These are phyloP conservation scores for Hevea brasiliensis DNA, from an alignment of 345 rosid species.

Conservation along the genomic window DNA sequence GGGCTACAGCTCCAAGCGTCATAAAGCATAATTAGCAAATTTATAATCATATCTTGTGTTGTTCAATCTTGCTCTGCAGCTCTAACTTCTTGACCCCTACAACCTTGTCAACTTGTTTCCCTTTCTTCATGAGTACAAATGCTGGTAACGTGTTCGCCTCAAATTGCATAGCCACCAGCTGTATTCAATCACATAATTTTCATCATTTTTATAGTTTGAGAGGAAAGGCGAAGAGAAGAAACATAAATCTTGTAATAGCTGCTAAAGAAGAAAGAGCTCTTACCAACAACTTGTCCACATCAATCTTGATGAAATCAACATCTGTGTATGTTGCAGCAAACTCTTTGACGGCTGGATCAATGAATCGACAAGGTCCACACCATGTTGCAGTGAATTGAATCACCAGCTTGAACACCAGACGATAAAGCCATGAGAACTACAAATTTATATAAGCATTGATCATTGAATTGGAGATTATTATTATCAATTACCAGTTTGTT, in stretches of 20 bases:
- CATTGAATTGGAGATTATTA: neutral
- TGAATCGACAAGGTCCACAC: conserved; percentile 72
- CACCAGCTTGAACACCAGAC: conserved; percentile 49
- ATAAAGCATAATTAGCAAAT: neutral
- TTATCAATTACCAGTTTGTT: conserved; percentile 53
- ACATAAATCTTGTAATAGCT: neutral
- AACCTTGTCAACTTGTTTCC: conserved; percentile 54
- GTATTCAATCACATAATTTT: conserved; percentile 15
- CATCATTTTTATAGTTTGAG: neutral
- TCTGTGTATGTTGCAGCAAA: conserved; percentile 54
- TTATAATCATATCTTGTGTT: conserved; percentile 23
- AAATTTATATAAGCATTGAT: neutral
- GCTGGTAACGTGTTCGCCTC: conserved; percentile 51
- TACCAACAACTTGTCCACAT: conserved; percentile 62
- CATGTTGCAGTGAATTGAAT: conserved; percentile 72
- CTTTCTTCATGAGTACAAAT: conserved; percentile 59
- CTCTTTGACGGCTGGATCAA: conserved; percentile 55
- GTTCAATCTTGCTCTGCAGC: conserved; percentile 58
- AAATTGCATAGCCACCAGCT: conserved; percentile 50
- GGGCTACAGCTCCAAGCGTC: neutral
- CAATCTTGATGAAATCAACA: conserved; percentile 70
- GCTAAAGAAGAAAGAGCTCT: neutral
- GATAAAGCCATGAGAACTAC: neutral
- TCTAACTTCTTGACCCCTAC: conserved; percentile 57
- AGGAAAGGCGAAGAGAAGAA: neutral